Conservation (phyloP, 202 grass and related monocot species). For the Carex arenaria region DNA sequence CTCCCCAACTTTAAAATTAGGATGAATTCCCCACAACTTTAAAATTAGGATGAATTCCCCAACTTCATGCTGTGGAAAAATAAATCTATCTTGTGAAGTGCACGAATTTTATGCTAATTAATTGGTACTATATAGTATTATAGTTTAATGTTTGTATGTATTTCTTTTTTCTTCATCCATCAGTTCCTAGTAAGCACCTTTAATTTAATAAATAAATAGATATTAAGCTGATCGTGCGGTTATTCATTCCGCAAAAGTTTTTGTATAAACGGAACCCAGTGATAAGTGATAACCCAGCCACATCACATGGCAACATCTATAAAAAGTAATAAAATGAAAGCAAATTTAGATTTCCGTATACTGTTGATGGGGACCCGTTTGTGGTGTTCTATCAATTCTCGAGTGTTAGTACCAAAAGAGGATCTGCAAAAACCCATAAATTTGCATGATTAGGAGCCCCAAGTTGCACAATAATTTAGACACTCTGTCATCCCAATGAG, state of each 20-base stretch:
- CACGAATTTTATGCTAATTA: background rate
- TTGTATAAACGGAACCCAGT: background rate
- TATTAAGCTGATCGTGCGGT: background rate
- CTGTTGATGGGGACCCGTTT: background rate
- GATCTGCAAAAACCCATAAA: constrained; percentile 10
- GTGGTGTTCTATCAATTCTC: background rate
- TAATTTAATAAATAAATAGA: background rate
- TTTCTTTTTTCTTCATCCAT: background rate
- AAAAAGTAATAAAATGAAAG: background rate
- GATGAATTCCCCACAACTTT: background rate
- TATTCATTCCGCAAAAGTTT: background rate
- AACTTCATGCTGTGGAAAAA: too few relatives aligned
- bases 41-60: too few relatives aligned
- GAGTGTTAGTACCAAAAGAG: background rate
- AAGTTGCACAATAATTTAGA: constrained; percentile 13
- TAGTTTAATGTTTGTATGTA: background rate
- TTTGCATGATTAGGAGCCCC: constrained; percentile 28
- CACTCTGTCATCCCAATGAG: background rate
- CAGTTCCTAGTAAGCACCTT: background rate
- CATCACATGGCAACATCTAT: background rate
- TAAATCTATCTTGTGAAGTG: background rate
- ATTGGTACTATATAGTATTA: background rate
- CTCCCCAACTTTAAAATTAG: background rate
- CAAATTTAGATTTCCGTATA: constrained; percentile 5
- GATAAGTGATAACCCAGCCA: background rate